Base-by-base conservation (phyloP, 1,284 basidiomycete genomes). In the Ustilago crameri region DNA sequence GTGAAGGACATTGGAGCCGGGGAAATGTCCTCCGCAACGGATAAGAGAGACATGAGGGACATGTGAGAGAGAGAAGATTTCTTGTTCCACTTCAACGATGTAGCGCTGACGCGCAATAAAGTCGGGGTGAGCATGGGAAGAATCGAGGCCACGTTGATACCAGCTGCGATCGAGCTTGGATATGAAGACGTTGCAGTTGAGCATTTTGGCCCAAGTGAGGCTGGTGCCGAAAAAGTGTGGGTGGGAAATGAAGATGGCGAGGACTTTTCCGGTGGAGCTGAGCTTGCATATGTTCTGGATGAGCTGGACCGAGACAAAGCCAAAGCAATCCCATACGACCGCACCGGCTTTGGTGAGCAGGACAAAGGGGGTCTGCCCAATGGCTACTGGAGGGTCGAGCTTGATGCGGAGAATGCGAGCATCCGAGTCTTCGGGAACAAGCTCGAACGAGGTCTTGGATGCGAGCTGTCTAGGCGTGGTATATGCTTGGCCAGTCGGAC, bases 171-270 rank as follows among this genome's bases (percentile, higher is more conserved):
- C 67, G 49, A 59, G 50, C 46, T 59, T 51, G 44, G 67, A 64
- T 14, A 70, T 70, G 52, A 60, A 61, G 67, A 70, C 61, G n/a
- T 53, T 59, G 52, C 61, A 64, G 23, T 63, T 37, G 37, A 70
- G 67, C 60, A 64, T 52, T 40, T 65, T 60, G 40, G 61, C 61
- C 67, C 67, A 70, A 14, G 56, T 52, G 9, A 70, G 56, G 41
- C 44, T 49, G 9, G 56, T 24, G 10, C 50, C 57, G 43, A 37
- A 64, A 14, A 70, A 70, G 43, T 70, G 67, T n/a, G 67, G 67
- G 38, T 70, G 67, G 3, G 61, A 60, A 35, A 65, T 64, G 42
- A 62, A 56, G 40, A 70, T 60, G 15, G 52, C 61, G 52, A 30
- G 32, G 15, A 60, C 56, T 27, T 54, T 59, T n/a, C 56, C 61